Evolutionary conservation across 2,329 filamentous ascomycete genomes (phyloP).

Genomic region (Epichloe scottii): DNA sequence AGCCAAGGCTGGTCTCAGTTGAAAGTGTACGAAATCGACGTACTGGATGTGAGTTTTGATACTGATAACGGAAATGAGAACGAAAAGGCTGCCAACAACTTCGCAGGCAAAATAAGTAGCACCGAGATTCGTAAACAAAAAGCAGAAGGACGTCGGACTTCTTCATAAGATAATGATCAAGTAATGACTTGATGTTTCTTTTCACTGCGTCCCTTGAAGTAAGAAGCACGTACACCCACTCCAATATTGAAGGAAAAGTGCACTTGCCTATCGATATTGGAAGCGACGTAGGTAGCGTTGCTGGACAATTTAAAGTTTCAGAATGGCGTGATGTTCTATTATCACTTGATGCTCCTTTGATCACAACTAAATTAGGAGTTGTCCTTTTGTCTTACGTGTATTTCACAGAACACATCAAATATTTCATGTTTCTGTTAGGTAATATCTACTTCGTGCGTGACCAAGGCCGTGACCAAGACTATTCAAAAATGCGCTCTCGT

Average conservation of each 20-base stretch:
- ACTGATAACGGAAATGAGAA: conserved; percentile 20
- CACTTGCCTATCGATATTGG: too few species aligned
- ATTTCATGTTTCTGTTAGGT: neutral
- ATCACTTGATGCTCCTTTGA: too few species aligned
- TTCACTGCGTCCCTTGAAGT: too few species aligned
- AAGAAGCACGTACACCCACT: too few species aligned
- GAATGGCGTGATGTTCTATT: too few species aligned
- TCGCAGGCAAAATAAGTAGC: conserved; percentile 81
- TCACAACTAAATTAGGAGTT: too few species aligned
- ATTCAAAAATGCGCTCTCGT: neutral
- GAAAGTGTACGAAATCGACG: conserved; percentile 78
- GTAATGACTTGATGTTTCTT: too few species aligned
- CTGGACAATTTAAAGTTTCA: too few species aligned
- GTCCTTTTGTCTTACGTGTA: too few species aligned
- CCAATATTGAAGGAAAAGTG: too few species aligned
- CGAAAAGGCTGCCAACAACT: conserved; percentile 38
- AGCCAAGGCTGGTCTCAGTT: conserved; percentile 66
- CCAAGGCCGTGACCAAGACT: neutral
- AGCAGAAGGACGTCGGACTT: conserved; percentile 2
- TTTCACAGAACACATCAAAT: neutral
- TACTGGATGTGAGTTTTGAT: conserved; percentile 55
- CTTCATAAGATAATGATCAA: neutral
- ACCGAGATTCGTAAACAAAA: conserved; percentile 57
- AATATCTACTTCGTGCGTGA: neutral
- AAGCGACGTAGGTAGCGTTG: too few species aligned